Evolutionary conservation across 2,329 filamentous ascomycete genomes (phyloP).

Genomic region (Ophiocordyceps australis): DNA sequence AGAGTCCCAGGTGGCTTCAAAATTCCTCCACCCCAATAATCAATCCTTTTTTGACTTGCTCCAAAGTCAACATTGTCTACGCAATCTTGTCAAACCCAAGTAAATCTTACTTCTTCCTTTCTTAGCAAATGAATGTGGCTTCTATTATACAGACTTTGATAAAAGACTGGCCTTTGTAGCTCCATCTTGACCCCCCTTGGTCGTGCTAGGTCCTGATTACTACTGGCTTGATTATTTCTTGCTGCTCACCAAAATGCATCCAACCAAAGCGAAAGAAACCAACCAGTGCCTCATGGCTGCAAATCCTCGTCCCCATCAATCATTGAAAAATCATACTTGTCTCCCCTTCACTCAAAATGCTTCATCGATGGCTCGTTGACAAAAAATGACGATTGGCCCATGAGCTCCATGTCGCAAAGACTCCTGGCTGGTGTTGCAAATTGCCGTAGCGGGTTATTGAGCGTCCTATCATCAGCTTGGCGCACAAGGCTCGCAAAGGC

Average conservation of each 20-base stretch:
- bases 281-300: neutral
- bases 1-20: too few relatives aligned
- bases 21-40: too few relatives aligned
- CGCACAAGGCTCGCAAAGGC: constrained; percentile 13
- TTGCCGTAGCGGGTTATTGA: constrained; percentile 1
- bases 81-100: too few relatives aligned
- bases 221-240: neutral
- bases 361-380: neutral
- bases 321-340: neutral
- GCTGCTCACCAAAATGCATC: constrained; percentile 1
- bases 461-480: neutral
- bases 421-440: neutral
- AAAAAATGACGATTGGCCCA: neutral
- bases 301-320: neutral
- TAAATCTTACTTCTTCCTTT: neutral
- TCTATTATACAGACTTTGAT: constrained; percentile 1
- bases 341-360: neutral
- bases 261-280: constrained; percentile 2
- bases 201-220: too few relatives aligned
- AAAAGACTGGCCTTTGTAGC: constrained; percentile 1
- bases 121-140: neutral
- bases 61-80: too few relatives aligned
- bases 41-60: too few relatives aligned
- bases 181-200: too few relatives aligned
- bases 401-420: neutral